A percentile compares a stretch with the other conserved stretches of the same genome.
These are phyloP conservation scores for Pseudocohnilembus persalinus DNA, from an alignment of 169 alveolate genomes.

Conservation along the genomic window DNA sequence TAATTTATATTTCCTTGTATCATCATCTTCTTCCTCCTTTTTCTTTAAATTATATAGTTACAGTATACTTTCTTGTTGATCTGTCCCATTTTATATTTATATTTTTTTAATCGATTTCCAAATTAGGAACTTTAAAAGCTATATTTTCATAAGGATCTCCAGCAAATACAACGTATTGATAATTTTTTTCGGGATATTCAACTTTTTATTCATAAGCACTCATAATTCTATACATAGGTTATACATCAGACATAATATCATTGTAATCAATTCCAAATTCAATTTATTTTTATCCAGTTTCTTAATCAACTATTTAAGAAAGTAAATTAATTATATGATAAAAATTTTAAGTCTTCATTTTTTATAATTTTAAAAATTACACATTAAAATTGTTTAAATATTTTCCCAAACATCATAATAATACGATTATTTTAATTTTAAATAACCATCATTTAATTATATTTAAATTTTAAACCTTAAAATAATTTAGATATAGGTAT, in stretches of 20 bases:
- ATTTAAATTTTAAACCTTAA: no score
- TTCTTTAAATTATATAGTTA: slow-evolving; percentile 24
- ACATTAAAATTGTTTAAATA: no score
- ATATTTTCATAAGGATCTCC: slow-evolving; percentile 98
- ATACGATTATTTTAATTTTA: no score
- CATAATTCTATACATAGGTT: slow-evolving; percentile 94
- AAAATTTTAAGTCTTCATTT: no score
- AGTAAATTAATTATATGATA: no score
- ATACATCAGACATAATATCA: slow-evolving; percentile 95
- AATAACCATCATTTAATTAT: no score
- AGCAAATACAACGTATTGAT: slow-evolving; percentile 96
- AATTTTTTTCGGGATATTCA: slow-evolving; percentile 93
- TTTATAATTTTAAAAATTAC: no score
- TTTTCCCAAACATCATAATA: no score
- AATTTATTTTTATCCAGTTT: slow-evolving; percentile 91
- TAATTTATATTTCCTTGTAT: no score
- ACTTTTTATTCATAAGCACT: slow-evolving; percentile 95
- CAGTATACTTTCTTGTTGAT: slow-evolving; percentile 88
- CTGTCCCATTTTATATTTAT: slow-evolving; percentile 91
- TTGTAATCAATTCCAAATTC: slow-evolving; percentile 93
- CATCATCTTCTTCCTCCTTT: not conserved
- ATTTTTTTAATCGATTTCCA: slow-evolving; percentile 86
- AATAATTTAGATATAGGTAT: no score
- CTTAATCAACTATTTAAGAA: no score
- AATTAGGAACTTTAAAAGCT: slow-evolving; percentile 96